Evolutionary conservation across 176 grass and related monocot species (phyloP), one percentile per base, ranked within the genome.

Genomic region (Raddia guianensis): DNA sequence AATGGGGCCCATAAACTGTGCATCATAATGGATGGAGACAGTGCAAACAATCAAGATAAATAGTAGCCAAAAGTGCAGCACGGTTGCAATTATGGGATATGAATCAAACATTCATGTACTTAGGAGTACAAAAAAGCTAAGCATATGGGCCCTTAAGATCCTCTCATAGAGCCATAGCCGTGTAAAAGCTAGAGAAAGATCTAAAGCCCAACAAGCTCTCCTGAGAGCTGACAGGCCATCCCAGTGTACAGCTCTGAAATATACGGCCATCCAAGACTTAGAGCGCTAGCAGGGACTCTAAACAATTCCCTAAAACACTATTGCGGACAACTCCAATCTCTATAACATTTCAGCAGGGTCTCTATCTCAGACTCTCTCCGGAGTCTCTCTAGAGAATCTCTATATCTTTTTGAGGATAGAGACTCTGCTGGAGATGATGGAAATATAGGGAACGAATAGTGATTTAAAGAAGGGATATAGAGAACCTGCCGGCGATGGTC

Each of bases 81-180:
- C 3, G 5, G 40, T 40, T 62, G 47, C 71, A 83, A 88, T 83
- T 16, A 66, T 66, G 4, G 73, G 48, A 35, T 72, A 77, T 12
- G 43, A 34, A 72, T 6, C 34, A 59, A 5, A 16, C 3, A 35
- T 56, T 47, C 27, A 64, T 5, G 34, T 19, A 44, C 53, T 59
- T 46, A 37, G 8, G 57, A 55, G 8, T n/a, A 51, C 72, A 84
- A 0, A 56, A 43, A 43, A 45, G 0, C 18, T 32, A 48, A 7
- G 33, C 3, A 66, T 74, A 45, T 74, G 8, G 59, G 5, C 40
- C 18, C 37, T 70, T 45, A 1, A 70, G 20, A 82, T 69, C 53
- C 3, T 76, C 68, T 37, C 21, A 45, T 34, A 32, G 54, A 27
- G 27, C 27, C 27, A 27, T 27, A 27, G 27, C 27, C 27, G 27